phyloP scores from a whole-genome alignment of 2,329 filamentous ascomycete genomes.

The Periconia digitata region DNA sequence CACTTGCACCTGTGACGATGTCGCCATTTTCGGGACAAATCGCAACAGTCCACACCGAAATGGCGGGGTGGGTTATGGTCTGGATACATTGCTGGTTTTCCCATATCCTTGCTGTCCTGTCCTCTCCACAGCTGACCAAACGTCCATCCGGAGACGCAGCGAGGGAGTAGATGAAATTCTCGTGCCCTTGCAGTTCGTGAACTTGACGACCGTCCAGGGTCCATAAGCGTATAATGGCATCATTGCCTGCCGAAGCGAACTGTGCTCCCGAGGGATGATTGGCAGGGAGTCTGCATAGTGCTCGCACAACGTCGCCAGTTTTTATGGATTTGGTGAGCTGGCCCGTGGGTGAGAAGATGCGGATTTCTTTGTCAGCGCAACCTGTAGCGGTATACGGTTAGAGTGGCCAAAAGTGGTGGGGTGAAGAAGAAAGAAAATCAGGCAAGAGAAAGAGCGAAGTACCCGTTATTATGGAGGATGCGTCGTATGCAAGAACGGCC shows the following conservation, averaged over 20 bases:
- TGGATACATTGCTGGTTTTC: slow-evolving; percentile 79
- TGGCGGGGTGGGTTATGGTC: slow-evolving; percentile 94
- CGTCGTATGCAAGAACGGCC: slow-evolving; percentile 84
- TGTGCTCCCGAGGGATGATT: slow-evolving; percentile 80
- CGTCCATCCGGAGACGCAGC: slow-evolving; percentile 78
- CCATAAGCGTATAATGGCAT: slow-evolving; percentile 86
- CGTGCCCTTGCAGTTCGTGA: slow-evolving; percentile 80
- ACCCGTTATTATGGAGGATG: slow-evolving; percentile 76
- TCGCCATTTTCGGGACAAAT: slow-evolving; percentile 80
- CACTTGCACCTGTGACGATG: slow-evolving; percentile 90
- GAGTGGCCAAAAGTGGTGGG: background rate
- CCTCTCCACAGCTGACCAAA: slow-evolving; percentile 87
- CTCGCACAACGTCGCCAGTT: slow-evolving; percentile 79
- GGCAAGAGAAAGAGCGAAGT: slow-evolving; percentile 6
- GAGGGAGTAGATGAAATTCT: slow-evolving; percentile 92
- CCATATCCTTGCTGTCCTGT: slow-evolving; percentile 92
- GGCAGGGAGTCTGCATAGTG: slow-evolving; percentile 77
- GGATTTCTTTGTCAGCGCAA: slow-evolving; percentile 86
- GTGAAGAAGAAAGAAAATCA: background rate
- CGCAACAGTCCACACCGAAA: slow-evolving; percentile 94
- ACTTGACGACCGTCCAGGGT: slow-evolving; percentile 76
- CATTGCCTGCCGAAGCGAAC: slow-evolving; percentile 94
- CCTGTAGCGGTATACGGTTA: slow-evolving; percentile 46
- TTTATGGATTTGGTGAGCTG: slow-evolving; percentile 66
- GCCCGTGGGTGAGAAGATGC: slow-evolving; percentile 71